phyloP scores from a whole-genome alignment of 2,329 filamentous ascomycete genomes.

The Diaporthe sp. region DNA sequence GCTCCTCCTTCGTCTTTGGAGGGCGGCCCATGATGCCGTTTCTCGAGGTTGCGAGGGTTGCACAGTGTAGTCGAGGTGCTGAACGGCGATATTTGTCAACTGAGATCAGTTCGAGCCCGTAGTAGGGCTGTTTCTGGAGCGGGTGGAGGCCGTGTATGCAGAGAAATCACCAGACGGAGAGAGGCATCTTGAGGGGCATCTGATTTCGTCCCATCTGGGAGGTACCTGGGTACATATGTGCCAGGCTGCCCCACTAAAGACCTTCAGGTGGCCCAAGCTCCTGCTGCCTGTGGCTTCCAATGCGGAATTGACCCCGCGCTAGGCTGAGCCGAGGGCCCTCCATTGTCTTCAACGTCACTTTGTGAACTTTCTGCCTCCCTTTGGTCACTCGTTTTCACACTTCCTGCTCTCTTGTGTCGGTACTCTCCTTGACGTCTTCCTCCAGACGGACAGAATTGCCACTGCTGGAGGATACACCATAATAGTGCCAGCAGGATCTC shows the following conservation, averaged over 20 bases:
- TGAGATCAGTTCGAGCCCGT: background rate
- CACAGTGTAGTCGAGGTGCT: background rate
- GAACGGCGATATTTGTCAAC: background rate
- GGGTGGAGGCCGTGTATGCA: background rate
- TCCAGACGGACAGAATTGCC: background rate
- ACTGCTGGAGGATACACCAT: background rate
- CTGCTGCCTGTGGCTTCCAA: background rate
- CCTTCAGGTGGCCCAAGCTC: constrained; percentile 40
- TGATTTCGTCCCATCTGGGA: background rate
- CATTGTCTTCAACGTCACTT: constrained; percentile 10
- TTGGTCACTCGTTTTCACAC: background rate
- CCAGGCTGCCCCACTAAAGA: background rate
- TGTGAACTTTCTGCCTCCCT: constrained; percentile 10
- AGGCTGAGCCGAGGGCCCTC: constrained; percentile 12
- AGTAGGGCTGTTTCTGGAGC: background rate
- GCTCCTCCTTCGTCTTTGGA: constrained; percentile 32
- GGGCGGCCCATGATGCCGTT: constrained; percentile 30
- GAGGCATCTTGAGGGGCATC: background rate
- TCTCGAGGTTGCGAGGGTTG: background rate
- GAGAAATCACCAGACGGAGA: background rate
- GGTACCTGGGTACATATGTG: constrained; percentile 20
- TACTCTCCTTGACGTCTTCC: background rate
- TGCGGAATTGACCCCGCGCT: constrained; percentile 16
- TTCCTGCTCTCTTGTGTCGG: background rate
- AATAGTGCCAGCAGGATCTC: background rate